Evolutionary conservation across 805 yeast species (phyloP).

Genomic region (Monosporozyma unispora): DNA sequence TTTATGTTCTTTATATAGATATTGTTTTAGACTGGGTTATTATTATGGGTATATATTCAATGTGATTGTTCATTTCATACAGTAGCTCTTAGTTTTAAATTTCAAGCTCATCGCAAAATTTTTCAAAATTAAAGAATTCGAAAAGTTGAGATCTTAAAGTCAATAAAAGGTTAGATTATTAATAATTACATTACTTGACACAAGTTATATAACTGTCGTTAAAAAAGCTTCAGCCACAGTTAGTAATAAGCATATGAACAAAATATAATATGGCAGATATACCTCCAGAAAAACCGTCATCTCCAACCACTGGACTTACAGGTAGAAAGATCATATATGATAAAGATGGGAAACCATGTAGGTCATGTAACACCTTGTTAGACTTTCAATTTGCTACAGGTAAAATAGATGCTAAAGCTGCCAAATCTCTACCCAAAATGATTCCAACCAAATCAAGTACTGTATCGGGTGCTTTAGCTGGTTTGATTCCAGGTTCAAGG

Average conservation of each 20-base stretch:
- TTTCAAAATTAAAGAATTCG: not conserved
- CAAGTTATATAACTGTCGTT: too few relatives aligned
- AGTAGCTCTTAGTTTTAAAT: not conserved
- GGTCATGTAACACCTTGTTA: conserved; percentile 72
- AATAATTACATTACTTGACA: not conserved
- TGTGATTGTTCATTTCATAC: not conserved
- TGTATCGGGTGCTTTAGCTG: conserved; percentile 5
- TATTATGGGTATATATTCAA: not conserved
- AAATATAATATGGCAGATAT: not conserved
- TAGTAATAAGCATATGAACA: not conserved
- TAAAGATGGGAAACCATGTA: conserved; percentile 91
- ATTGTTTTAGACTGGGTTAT: not conserved
- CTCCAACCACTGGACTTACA: not conserved
- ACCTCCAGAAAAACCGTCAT: not conserved
- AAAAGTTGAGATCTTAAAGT: not conserved
- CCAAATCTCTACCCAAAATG: not conserved
- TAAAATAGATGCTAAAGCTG: conserved; percentile 7
- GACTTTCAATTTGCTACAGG: conserved; percentile 66
- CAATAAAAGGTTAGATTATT: not conserved
- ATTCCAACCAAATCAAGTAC: not conserved
- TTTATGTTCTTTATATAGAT: not conserved
- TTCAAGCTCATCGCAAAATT: conserved; percentile 6
- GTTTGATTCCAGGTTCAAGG: conserved; percentile 18
- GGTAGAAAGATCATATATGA: conserved; percentile 55
- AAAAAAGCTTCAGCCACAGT: too few relatives aligned